phyloP scores from a whole-genome alignment of 805 yeast species.

The Vanderwaltozyma polyspora region DNA sequence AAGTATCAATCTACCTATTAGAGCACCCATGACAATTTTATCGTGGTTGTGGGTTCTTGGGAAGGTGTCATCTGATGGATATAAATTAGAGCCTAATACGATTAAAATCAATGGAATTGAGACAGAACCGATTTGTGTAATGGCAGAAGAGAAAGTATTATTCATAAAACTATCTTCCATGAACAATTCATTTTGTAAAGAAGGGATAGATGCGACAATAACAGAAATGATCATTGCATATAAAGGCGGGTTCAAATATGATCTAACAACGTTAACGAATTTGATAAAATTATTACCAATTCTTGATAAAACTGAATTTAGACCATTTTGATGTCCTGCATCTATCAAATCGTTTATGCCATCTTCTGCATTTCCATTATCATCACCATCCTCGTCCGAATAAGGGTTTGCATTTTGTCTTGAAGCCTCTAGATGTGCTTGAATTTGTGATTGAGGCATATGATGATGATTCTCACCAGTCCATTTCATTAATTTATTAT shows the following conservation, averaged over 20 bases:
- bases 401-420: background rate
- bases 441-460: conserved; percentile 22
- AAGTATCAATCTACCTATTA: conserved; percentile 65
- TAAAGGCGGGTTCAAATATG: conserved; percentile 67
- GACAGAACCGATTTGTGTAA: conserved; percentile 57
- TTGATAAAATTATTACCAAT: background rate
- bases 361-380: background rate
- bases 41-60: conserved; percentile 52
- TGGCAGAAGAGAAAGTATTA: conserved; percentile 53
- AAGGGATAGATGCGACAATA: conserved; percentile 56
- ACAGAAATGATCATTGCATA: conserved; percentile 66
- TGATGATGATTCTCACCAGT: conserved; percentile 21
- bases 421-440: conserved; percentile 8
- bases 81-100: conserved; percentile 68
- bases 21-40: conserved; percentile 56
- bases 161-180: conserved; percentile 49
- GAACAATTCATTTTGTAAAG: conserved; percentile 46
- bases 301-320: background rate
- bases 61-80: conserved; percentile 57
- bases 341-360: background rate
- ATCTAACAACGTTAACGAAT: background rate
- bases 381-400: background rate
- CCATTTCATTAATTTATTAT: conserved; percentile 53
- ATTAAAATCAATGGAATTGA: conserved; percentile 69
- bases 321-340: background rate